Conservation (phyloP, 495 filamentous ascomycete genomes). For the Echria macrotheca region DNA sequence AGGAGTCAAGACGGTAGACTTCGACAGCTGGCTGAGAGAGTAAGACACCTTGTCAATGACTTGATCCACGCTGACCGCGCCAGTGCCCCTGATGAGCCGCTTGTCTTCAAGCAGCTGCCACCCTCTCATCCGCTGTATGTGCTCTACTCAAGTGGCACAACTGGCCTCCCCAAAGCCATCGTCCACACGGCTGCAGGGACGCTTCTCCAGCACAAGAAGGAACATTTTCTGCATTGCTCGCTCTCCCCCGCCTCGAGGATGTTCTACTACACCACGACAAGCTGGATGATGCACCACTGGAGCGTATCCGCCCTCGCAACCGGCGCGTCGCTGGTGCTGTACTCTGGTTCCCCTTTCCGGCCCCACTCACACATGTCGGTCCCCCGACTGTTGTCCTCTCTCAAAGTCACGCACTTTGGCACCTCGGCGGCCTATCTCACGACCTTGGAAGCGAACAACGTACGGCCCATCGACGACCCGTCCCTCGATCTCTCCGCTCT, state of each 20-base stretch:
- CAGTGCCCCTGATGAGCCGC: conserved; percentile 37
- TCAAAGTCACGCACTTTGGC: conserved; percentile 79
- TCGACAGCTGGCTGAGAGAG: conserved; percentile 31
- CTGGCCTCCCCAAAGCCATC: conserved; percentile 87
- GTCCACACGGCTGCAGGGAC: conserved; percentile 85
- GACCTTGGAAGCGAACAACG: conserved; percentile 72
- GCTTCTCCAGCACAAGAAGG: conserved; percentile 90
- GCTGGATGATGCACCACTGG: conserved; percentile 99
- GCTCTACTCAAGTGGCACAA: conserved; percentile 82
- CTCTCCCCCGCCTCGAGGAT: conserved; percentile 46
- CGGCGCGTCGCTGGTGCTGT: conserved; percentile 76
- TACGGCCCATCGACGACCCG: conserved; percentile 55
- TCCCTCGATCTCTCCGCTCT: conserved; percentile 52
- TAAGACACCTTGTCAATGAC: conserved; percentile 19
- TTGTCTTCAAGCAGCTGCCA: conserved; percentile 66
- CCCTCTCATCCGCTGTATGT: conserved; percentile 87
- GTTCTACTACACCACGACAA: conserved; percentile 84
- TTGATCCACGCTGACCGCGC: no score
- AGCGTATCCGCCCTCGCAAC: conserved; percentile 74
- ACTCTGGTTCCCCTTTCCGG: conserved; percentile 84
- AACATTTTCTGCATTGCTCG: conserved; percentile 77
- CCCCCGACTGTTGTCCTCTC: conserved; percentile 35
- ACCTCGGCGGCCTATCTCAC: conserved; percentile 92
- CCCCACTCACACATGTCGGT: conserved; percentile 39
- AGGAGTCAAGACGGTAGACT: conserved; percentile 46